These are phyloP conservation scores for Ascochyta viciae-villosae DNA, from an alignment of 2,329 filamentous ascomycete species.

Conservation along the genomic window DNA sequence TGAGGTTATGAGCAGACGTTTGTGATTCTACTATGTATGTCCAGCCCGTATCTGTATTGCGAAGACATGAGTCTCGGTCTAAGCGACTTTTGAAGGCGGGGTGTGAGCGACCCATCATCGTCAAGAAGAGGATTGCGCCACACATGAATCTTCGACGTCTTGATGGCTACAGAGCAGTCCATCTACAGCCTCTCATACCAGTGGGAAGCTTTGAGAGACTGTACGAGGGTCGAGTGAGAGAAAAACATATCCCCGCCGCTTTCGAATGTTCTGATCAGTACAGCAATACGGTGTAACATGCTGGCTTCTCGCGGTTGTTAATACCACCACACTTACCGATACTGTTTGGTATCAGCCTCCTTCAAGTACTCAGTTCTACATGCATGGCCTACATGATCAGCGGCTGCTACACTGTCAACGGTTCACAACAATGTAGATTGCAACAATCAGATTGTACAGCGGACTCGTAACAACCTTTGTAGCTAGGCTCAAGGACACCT, in stretches of 20 bases:
- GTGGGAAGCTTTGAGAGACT: slow-evolving; percentile 27
- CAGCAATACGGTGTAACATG: no score
- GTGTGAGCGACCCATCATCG: slow-evolving; percentile 26
- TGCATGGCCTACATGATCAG: background rate
- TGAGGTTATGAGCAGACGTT: background rate
- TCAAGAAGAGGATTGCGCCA: slow-evolving; percentile 27
- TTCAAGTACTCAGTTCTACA: background rate
- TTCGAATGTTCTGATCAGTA: background rate
- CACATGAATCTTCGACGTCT: slow-evolving; percentile 35
- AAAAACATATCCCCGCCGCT: background rate
- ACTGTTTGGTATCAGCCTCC: background rate
- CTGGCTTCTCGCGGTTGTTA: background rate
- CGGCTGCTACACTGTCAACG: background rate
- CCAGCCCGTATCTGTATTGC: slow-evolving; percentile 48
- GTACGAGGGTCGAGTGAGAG: slow-evolving; percentile 18
- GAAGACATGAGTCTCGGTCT: slow-evolving; percentile 44
- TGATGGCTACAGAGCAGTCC: slow-evolving; percentile 17
- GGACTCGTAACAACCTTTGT: background rate
- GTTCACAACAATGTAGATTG: background rate
- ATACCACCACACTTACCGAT: background rate
- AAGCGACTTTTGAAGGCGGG: slow-evolving; percentile 43
- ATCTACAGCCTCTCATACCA: slow-evolving; percentile 32
- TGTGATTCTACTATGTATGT: slow-evolving; percentile 22
- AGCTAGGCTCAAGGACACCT: no score
- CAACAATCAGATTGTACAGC: background rate